Evolutionary conservation across 1,284 basidiomycete species (phyloP), one percentile per base, ranked within the genome.

Genomic region (Cutaneotrichosporon sp.): DNA sequence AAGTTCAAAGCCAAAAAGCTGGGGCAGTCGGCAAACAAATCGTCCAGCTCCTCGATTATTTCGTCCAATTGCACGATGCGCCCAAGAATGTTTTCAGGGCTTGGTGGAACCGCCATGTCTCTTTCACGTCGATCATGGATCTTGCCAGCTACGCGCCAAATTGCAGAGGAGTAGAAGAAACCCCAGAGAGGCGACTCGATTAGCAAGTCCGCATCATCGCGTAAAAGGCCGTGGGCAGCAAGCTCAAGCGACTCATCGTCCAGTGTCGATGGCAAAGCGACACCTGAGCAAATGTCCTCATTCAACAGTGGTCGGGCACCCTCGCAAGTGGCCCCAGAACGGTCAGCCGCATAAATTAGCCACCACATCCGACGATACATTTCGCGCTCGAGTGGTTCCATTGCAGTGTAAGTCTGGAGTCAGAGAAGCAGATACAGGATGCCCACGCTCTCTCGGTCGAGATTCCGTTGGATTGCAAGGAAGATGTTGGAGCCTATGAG

Each of bases 301-400:
- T 52, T 41, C 14, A 52, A 18, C 21, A 52, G 20, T 5, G 39
- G 36, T 13, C 45, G 44, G 9, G 39, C 43, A 22, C 37, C 41
- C 34, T 52, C 51, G 26, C 30, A 42, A 4, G 30, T 35, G 15
- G 43, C 41, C 13, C 43, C 44, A 1, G 51, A 46, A 21, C 44
- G 35, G 34, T 52, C 51, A 18, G 18, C 36, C 4, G 30, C 12
- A 39, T 53, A 53, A 18, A 49, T 22, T 9, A 53, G 35, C 52
- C 52, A 53, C 40, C 40, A 53, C 40, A 49, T 38, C 12, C 52
- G 52, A 15, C 46, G 39, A 18, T 21, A 37, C 39, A 53, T 42
- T 36, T 53, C 52, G 18, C 39, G 18, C 37, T 55, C 53, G 42
- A 46, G 36, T 13, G 41, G 43, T 15, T 39, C 22, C 20, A 44